Evolutionary conservation across 2,329 filamentous ascomycete genomes (phyloP).

Genomic region (Epichloe sp.): DNA sequence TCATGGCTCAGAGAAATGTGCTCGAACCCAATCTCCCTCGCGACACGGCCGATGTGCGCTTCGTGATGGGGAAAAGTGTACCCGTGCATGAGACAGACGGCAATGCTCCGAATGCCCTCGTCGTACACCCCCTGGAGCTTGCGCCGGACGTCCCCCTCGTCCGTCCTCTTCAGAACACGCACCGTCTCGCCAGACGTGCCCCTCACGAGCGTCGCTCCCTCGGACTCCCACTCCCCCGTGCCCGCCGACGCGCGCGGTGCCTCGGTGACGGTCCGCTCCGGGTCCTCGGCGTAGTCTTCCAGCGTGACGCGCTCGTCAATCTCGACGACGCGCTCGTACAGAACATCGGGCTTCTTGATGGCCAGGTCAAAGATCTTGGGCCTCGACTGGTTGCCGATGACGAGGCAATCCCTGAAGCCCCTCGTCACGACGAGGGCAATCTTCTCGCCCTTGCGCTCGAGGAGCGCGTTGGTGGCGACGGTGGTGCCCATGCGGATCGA

Average conservation of each 20-base stretch:
- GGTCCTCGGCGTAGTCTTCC: slow-evolving; percentile 62
- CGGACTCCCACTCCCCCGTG: slow-evolving; percentile 27
- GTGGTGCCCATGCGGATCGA: slow-evolving; percentile 74
- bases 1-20: slow-evolving; percentile 24
- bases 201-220: slow-evolving; percentile 46
- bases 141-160: slow-evolving; percentile 36
- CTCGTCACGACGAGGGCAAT: slow-evolving; percentile 59
- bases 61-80: slow-evolving; percentile 50
- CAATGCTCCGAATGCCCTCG: slow-evolving; percentile 37
- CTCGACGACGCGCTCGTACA: slow-evolving; percentile 59
- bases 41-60: slow-evolving; percentile 21
- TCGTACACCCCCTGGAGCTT: slow-evolving; percentile 49
- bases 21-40: slow-evolving; percentile 30
- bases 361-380: slow-evolving; percentile 63
- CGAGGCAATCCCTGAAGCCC: slow-evolving; percentile 58
- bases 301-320: slow-evolving; percentile 64
- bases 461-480: slow-evolving; percentile 63
- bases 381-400: slow-evolving; percentile 61
- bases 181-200: slow-evolving; percentile 58
- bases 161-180: slow-evolving; percentile 48
- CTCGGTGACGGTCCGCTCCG: slow-evolving; percentile 28
- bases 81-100: slow-evolving; percentile 59
- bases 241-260: slow-evolving; percentile 35
- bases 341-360: slow-evolving; percentile 52
- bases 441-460: slow-evolving; percentile 60